Evolutionary conservation across 2,329 filamentous ascomycete species (phyloP), one percentile per base, ranked within the genome.

Genomic region (Graphilbum fragrans): DNA sequence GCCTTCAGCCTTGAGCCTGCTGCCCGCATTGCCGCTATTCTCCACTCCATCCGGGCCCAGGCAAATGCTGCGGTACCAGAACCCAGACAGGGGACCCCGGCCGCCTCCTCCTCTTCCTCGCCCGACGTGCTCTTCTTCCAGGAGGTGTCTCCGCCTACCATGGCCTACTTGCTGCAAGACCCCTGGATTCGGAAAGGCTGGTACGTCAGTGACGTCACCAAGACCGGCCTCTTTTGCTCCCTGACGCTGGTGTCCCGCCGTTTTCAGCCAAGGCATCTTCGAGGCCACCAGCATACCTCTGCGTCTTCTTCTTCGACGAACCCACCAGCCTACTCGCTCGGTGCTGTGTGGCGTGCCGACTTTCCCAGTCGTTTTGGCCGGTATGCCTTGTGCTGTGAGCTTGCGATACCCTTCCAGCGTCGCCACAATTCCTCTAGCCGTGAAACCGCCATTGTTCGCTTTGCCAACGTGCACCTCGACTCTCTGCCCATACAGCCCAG

Each of bases 401-500:
- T 62, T 9, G n/a, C 7, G 14, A 19, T 34, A 21, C 25, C 33
- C 46, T 7, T 14, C 9, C 25, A 16, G 23, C 18, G 7, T 4
- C 20, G 16, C 9, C 21, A 25, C 12, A 4, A 18, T 16, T 7
- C 6, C 29, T 7, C 6, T 16, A 14, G 10, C 35, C 39, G 32
- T 37, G 23, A 27, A 18, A 33, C 14, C 3, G 41, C 27, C 20
- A 47, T 48, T 23, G 38, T 57, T 20, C 55, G 55, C 8, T 51
- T 64, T n/a, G 41, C 59, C 41, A 64, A 65, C 25, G 58, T 65
- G 12, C 60, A 65, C 40, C 51, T 65, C 9, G 59, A 65, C 44
- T 63, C 57, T 1, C 52, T 58, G 5, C 41, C 50, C 0, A 44
- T 55, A 18, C 32, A 47, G 6, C 54, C 54, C 3, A 59, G 52